A percentile compares a stretch with the other conserved stretches of the same genome.
phyloP scores from a whole-genome alignment of 495 filamentous ascomycete genomes.

The Penicillium cataractarum region DNA sequence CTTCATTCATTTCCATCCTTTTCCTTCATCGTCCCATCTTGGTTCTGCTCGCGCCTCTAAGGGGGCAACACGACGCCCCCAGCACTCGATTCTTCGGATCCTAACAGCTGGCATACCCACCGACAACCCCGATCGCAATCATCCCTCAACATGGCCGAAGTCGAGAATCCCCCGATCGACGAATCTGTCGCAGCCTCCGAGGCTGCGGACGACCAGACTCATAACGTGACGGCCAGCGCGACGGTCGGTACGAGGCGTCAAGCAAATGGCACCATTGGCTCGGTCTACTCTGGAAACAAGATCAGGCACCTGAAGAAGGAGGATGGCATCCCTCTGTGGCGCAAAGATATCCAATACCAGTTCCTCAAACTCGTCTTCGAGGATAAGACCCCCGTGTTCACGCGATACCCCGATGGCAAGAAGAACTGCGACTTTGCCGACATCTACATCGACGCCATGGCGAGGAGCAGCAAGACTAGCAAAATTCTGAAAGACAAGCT shows the following conservation, averaged over 20 bases:
- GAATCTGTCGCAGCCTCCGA: slow-evolving; percentile 52
- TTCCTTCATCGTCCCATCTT: slow-evolving; percentile 12
- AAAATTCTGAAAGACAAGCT: slow-evolving; percentile 98
- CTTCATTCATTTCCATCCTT: slow-evolving; percentile 16
- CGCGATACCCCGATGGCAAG: slow-evolving; percentile 72
- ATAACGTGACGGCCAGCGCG: slow-evolving; percentile 56
- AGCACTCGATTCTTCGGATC: slow-evolving; percentile 17
- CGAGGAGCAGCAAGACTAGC: slow-evolving; percentile 97
- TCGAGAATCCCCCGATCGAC: slow-evolving; percentile 47
- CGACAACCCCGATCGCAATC: slow-evolving; percentile 10
- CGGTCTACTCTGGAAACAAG: slow-evolving; percentile 85
- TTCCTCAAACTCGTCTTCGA: slow-evolving; percentile 92
- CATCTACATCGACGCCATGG: slow-evolving; percentile 98
- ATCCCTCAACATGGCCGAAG: slow-evolving; percentile 41
- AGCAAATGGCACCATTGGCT: slow-evolving; percentile 66
- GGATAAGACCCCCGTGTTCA: slow-evolving; percentile 81
- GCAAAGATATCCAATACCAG: slow-evolving; percentile 96
- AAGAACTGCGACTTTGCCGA: slow-evolving; percentile 87
- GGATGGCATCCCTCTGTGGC: slow-evolving; percentile 94
- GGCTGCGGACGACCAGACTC: slow-evolving; percentile 46
- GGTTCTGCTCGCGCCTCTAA: slow-evolving; percentile 25
- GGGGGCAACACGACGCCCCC: slow-evolving; percentile 20
- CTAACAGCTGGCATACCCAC: slow-evolving; percentile 15
- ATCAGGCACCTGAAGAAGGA: slow-evolving; percentile 97
- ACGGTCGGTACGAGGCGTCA: slow-evolving; percentile 64